These are phyloP conservation scores for Boletus huronensis DNA, from an alignment of 768 basidiomycete genomes.

Conservation along the genomic window DNA sequence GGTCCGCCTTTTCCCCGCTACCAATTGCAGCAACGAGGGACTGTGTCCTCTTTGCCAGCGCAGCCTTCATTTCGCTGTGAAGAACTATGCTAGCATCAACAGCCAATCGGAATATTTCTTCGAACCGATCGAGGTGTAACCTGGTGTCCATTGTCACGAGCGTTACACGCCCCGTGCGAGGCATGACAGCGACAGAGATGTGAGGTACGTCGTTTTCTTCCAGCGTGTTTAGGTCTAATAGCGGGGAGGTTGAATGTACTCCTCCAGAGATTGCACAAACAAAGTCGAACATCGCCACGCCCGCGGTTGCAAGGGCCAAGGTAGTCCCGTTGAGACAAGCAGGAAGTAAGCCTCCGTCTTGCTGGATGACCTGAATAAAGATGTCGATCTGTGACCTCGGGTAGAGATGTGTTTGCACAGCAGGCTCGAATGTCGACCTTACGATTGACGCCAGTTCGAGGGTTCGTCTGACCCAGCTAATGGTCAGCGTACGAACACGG, in stretches of 20 bases:
- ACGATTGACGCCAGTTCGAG: slow-evolving; percentile 84
- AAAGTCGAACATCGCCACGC: slow-evolving; percentile 88
- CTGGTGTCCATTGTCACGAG: slow-evolving; percentile 92
- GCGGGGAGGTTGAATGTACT: slow-evolving; percentile 72
- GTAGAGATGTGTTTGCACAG: slow-evolving; percentile 86
- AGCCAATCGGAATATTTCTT: slow-evolving; percentile 80
- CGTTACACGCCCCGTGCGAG: slow-evolving; percentile 79
- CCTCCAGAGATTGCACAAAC: slow-evolving; percentile 88
- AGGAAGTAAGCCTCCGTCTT: slow-evolving; percentile 89
- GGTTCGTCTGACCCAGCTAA: slow-evolving; percentile 56
- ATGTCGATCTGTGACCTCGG: slow-evolving; percentile 95
- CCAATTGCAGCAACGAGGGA: slow-evolving; percentile 62
- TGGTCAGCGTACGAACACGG: neutral
- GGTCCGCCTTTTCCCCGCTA: slow-evolving; percentile 35
- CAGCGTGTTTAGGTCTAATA: slow-evolving; percentile 83
- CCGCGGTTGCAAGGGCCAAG: slow-evolving; percentile 84
- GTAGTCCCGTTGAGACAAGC: slow-evolving; percentile 95
- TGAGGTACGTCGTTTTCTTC: slow-evolving; percentile 92
- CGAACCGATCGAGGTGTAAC: slow-evolving; percentile 89
- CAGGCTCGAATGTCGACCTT: slow-evolving; percentile 94
- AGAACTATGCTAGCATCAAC: slow-evolving; percentile 74
- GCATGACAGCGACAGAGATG: slow-evolving; percentile 86
- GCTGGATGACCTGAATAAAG: slow-evolving; percentile 87
- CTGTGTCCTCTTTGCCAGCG: slow-evolving; percentile 61
- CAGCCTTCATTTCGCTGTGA: slow-evolving; percentile 78